These are phyloP conservation scores for Rhodofomes roseus DNA, from an alignment of 1,284 basidiomycete genomes.

Conservation along the genomic window DNA sequence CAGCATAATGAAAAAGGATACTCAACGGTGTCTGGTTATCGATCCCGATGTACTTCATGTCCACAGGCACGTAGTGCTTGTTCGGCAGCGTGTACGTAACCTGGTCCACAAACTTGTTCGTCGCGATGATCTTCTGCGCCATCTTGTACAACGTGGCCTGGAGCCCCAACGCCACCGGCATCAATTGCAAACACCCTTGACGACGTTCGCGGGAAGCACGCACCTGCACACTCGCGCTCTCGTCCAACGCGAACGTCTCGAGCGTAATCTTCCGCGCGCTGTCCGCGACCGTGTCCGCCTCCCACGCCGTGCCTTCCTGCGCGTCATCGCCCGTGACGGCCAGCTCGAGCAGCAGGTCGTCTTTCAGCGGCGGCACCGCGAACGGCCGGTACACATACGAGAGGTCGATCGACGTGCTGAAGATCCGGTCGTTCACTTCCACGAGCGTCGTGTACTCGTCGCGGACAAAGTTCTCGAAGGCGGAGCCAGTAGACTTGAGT, in stretches of 20 bases:
- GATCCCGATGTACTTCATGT: conserved; percentile 63
- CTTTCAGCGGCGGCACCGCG: conserved; percentile 41
- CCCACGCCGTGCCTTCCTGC: conserved; percentile 55
- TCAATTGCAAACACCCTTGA: background rate
- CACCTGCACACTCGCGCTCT: conserved; percentile 91
- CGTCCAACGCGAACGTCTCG: conserved; percentile 81
- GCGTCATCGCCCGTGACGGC: conserved; percentile 31
- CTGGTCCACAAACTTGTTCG: conserved; percentile 58
- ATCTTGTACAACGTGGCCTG: conserved; percentile 92
- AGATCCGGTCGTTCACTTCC: conserved; percentile 83
- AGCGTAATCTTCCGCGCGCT: conserved; percentile 69
- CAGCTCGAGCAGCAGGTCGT: conserved; percentile 48
- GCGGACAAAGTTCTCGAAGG: conserved; percentile 79
- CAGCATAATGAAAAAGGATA: conserved; percentile 8
- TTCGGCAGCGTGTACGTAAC: conserved; percentile 86
- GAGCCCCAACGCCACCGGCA: conserved; percentile 5
- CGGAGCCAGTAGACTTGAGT: conserved; percentile 86
- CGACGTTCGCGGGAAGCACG: conserved; percentile 11
- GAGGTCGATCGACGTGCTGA: conserved; percentile 81
- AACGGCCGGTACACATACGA: conserved; percentile 60
- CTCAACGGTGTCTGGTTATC: conserved; percentile 48
- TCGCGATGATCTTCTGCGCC: conserved; percentile 67
- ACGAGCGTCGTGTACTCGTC: conserved; percentile 89
- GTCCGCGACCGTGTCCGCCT: conserved; percentile 51
- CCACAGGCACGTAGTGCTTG: conserved; percentile 88